These are phyloP conservation scores for Plantago coronopus DNA, from an alignment of 305 asterid genomes.

Conservation along the genomic window DNA sequence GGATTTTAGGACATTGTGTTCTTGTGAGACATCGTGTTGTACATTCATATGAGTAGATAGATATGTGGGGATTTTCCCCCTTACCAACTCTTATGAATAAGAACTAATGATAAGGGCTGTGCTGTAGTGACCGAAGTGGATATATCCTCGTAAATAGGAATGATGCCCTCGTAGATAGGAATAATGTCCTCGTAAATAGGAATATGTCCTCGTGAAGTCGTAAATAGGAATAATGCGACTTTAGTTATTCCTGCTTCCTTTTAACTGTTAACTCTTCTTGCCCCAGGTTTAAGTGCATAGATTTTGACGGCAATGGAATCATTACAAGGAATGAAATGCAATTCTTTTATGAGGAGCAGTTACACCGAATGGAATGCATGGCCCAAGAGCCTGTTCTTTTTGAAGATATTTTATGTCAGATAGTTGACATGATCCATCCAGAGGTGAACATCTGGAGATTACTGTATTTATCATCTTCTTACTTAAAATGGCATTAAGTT, in stretches of 20 bases:
- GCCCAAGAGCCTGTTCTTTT: slow-evolving; percentile 99
- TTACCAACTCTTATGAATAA: not conserved
- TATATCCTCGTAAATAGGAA: not conserved
- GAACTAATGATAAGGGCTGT: not conserved
- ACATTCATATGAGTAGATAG: too few species aligned
- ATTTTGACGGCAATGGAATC: slow-evolving; percentile 93
- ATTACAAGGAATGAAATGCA: slow-evolving; percentile 94
- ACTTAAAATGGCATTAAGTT: too few species aligned
- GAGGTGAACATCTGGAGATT: slow-evolving; percentile 47
- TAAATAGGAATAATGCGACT: not conserved
- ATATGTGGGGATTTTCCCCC: too few species aligned
- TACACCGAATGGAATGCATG: slow-evolving; percentile 99
- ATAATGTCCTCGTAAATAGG: not conserved
- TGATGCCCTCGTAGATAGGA: too few species aligned
- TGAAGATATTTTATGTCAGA: slow-evolving; percentile 97
- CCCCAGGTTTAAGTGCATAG: slow-evolving; percentile 97
- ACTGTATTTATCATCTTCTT: too few species aligned
- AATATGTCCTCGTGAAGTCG: not conserved
- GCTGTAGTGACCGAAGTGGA: not conserved
- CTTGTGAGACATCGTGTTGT: too few species aligned
- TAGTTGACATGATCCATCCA: slow-evolving; percentile 92
- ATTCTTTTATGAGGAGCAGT: slow-evolving; percentile 97
- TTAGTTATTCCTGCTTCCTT: slow-evolving; percentile 4
- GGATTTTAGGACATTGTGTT: too few species aligned
- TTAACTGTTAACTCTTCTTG: slow-evolving; percentile 12